Conservation (phyloP, 2,329 filamentous ascomycete species). For the Dactylonectria estremocensis region DNA sequence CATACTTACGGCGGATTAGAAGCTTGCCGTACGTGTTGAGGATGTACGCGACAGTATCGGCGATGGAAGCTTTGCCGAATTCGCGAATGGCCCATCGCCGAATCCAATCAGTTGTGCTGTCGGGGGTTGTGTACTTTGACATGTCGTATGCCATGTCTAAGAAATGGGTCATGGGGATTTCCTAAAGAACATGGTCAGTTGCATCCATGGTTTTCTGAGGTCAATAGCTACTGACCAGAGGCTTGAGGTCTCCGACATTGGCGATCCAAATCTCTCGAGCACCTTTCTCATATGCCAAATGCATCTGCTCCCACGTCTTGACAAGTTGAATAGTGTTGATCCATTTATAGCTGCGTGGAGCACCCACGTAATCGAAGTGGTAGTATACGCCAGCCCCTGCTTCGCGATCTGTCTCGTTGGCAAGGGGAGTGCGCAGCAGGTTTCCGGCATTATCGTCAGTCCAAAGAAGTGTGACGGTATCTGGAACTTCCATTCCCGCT, state of each 20-base stretch:
- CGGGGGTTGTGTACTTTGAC: constrained; percentile 50
- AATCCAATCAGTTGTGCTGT: constrained; percentile 58
- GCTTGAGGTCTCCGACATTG: constrained; percentile 75
- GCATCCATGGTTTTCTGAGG: neutral
- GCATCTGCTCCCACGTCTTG: constrained; percentile 57
- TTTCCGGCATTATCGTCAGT: constrained; percentile 77
- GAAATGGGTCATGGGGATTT: constrained; percentile 69
- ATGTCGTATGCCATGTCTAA: constrained; percentile 71
- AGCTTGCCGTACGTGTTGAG: constrained; percentile 68
- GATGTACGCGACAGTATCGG: constrained; percentile 46
- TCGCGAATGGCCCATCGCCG: constrained; percentile 65
- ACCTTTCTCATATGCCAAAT: constrained; percentile 63
- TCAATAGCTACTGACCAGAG: constrained; percentile 38
- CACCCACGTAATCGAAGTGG: constrained; percentile 76
- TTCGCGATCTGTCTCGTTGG: constrained; percentile 65
- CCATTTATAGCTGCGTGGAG: constrained; percentile 73
- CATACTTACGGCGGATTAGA: constrained; percentile 70
- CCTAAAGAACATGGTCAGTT: constrained; percentile 51
- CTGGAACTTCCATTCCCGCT: constrained; percentile 73
- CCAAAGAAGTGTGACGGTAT: constrained; percentile 75
- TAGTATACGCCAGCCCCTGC: constrained; percentile 73
- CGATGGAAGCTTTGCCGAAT: constrained; percentile 65
- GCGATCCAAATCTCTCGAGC: constrained; percentile 74
- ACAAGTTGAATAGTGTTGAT: constrained; percentile 63
- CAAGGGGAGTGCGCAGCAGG: constrained; percentile 70